Conservation (phyloP, 1,284 basidiomycete species). For the Puccinia polysora region DNA sequence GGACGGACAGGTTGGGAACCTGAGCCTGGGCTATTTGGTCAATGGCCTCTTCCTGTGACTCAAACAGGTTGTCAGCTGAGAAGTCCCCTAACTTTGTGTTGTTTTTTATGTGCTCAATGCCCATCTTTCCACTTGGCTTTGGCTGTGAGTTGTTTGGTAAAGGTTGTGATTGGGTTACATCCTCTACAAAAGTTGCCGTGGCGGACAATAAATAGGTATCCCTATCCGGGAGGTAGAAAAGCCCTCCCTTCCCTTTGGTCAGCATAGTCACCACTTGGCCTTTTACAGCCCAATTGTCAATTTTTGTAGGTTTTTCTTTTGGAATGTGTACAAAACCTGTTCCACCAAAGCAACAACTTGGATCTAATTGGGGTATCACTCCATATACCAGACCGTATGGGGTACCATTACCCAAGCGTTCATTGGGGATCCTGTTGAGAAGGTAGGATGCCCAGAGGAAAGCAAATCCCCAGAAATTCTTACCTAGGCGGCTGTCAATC, state of each 20-base stretch:
- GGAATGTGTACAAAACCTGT: not conserved
- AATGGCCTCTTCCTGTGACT: not conserved
- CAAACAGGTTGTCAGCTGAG: not conserved
- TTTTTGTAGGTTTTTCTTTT: no score
- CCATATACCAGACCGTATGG: not conserved
- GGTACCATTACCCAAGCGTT: not conserved
- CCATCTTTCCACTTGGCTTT: not conserved
- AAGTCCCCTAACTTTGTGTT: not conserved
- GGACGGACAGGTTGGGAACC: no score
- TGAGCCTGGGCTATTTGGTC: no score
- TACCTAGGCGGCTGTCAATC: not conserved
- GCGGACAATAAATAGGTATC: no score
- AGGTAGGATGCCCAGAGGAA: not conserved
- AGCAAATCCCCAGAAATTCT: conserved; percentile 17
- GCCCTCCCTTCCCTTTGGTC: no score
- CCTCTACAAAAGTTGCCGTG: no score
- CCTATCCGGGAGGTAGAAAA: no score
- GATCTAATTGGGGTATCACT: not conserved
- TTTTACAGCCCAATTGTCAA: no score
- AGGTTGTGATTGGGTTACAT: not conserved
- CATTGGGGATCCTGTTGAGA: not conserved
- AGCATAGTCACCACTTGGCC: no score
- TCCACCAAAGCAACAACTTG: not conserved
- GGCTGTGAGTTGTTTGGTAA: no score
- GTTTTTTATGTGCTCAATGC: not conserved